These are phyloP conservation scores for Plasmodium billcollinsi DNA, from an alignment of 169 alveolate genomes.

Conservation along the genomic window DNA sequence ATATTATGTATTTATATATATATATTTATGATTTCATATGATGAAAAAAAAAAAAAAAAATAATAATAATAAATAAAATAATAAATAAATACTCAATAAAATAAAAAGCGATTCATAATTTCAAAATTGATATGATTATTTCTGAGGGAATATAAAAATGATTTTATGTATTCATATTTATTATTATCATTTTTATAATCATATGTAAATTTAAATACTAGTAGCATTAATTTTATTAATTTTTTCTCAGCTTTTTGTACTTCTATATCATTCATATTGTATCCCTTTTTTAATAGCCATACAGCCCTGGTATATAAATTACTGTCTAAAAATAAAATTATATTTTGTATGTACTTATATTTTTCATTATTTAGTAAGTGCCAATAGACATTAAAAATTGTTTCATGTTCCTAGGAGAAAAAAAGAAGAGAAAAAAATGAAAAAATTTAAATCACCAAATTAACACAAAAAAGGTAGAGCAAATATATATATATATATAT, in stretches of 20 bases:
- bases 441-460: background rate
- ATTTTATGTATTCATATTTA: conserved; percentile 58
- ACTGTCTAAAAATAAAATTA: conserved; percentile 55
- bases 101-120: conserved; percentile 66
- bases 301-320: conserved; percentile 71
- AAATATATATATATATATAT: background rate
- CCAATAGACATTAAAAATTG: conserved; percentile 70
- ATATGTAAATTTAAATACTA: conserved; percentile 65
- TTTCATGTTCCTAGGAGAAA: conserved; percentile 48
- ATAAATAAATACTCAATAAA: conserved; percentile 15
- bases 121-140: conserved; percentile 60
- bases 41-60: too few relatives aligned
- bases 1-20: too few relatives aligned
- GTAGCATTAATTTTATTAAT: conserved; percentile 63
- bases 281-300: conserved; percentile 64
- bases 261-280: conserved; percentile 56
- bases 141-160: conserved; percentile 38
- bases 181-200: conserved; percentile 39
- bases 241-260: conserved; percentile 69
- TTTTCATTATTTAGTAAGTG: conserved; percentile 57
- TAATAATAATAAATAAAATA: background rate
- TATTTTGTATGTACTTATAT: conserved; percentile 62
- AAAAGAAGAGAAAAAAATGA: background rate
- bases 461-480: background rate
- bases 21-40: too few relatives aligned